Evolutionary conservation across 1,139 yeast genomes (phyloP).

Genomic region (Taphrina betulina): DNA sequence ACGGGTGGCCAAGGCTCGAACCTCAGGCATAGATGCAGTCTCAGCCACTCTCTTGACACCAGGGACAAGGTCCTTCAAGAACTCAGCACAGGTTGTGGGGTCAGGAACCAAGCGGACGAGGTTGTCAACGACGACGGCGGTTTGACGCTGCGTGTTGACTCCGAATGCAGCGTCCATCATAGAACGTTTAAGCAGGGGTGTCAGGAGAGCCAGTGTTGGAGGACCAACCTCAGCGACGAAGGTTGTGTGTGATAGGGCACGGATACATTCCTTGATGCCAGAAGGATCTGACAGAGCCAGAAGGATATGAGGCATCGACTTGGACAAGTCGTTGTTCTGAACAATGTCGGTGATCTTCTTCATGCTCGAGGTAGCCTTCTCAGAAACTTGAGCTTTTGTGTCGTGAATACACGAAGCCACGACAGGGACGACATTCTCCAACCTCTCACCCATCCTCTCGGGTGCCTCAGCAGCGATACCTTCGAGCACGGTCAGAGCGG

Average conservation of each 20-base stretch:
- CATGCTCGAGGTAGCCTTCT: conserved; percentile 72
- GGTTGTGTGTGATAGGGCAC: conserved; percentile 86
- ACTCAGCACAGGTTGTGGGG: conserved; percentile 84
- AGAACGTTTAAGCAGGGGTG: conserved; percentile 89
- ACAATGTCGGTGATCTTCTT: conserved; percentile 72
- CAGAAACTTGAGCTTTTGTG: conserved; percentile 92
- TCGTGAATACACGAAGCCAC: conserved; percentile 89
- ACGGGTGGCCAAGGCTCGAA: conserved; percentile 85
- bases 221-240: conserved; percentile 98
- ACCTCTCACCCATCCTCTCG: conserved; percentile 78
- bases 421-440: conserved; percentile 75
- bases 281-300: conserved; percentile 87
- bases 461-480: conserved; percentile 77
- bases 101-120: conserved; percentile 92
- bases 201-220: conserved; percentile 84
- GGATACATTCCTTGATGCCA: conserved; percentile 85
- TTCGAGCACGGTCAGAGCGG: conserved; percentile 71
- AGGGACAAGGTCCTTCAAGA: conserved; percentile 81
- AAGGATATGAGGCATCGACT: conserved; percentile 80
- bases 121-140: conserved; percentile 94
- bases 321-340: conserved; percentile 88
- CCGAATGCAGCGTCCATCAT: conserved; percentile 89
- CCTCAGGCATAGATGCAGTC: conserved; percentile 94
- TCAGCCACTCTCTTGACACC: conserved; percentile 77
- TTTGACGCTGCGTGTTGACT: conserved; percentile 73